phyloP scores from a whole-genome alignment of 371 early-diverging fungal genomes.

The Dipsacomyces acuminosporus region DNA sequence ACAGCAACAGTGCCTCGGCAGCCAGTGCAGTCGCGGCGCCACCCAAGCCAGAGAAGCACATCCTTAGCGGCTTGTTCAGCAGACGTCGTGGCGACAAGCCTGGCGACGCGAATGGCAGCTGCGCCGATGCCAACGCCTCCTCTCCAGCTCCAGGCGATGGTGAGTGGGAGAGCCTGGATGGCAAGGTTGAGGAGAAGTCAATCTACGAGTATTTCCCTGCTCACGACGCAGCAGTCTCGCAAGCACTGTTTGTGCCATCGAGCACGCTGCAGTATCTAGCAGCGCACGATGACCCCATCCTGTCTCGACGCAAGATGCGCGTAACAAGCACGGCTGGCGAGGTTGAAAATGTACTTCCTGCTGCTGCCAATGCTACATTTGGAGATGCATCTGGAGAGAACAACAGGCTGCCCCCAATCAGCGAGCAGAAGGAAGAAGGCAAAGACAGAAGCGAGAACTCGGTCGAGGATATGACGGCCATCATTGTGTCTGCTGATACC shows the following conservation, averaged over 20 bases:
- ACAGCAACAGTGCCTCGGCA: no score
- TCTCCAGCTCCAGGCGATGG: no score
- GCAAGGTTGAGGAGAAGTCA: slow-evolving; percentile 42
- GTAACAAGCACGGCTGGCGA: slow-evolving; percentile 16
- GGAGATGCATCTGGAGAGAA: not conserved
- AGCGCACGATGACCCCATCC: slow-evolving; percentile 49
- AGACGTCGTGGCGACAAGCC: slow-evolving; percentile 24
- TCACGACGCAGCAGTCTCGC: slow-evolving; percentile 53
- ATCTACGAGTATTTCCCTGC: slow-evolving; percentile 48
- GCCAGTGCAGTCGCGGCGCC: no score
- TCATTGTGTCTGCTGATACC: slow-evolving; percentile 61
- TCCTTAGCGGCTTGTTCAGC: slow-evolving; percentile 26
- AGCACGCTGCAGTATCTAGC: slow-evolving; percentile 56
- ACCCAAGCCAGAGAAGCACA: slow-evolving; percentile 25
- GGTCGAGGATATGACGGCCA: slow-evolving; percentile 48
- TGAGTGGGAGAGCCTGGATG: slow-evolving; percentile 45
- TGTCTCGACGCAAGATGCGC: slow-evolving; percentile 39
- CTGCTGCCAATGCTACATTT: slow-evolving; percentile 16
- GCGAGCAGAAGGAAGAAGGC: slow-evolving; percentile 1
- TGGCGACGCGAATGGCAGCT: slow-evolving; percentile 42
- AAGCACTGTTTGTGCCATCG: slow-evolving; percentile 59
- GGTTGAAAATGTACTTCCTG: slow-evolving; percentile 26
- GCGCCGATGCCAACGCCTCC: no score
- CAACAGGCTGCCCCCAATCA: slow-evolving; percentile 5
- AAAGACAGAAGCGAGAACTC: slow-evolving; percentile 5